Percentiles rank a stretch among this genome's conserved stretches.
Evolutionary conservation across 1,139 yeast species (phyloP).

Genomic region (Suzukiozyma palmioleophila): DNA sequence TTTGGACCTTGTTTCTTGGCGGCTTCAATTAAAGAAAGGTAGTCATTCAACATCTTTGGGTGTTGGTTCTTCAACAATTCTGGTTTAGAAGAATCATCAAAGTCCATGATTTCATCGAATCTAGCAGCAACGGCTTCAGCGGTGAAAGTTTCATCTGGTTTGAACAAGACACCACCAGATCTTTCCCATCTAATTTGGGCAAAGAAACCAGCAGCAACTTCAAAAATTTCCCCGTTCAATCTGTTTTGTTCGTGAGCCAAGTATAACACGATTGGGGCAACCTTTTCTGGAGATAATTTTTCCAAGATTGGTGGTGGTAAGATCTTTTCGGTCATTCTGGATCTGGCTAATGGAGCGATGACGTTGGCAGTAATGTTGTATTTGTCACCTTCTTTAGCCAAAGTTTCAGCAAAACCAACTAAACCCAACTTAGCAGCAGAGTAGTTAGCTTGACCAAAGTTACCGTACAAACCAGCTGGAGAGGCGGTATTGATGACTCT

Average conservation of each 20-base stretch:
- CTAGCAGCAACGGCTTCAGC: slow-evolving; percentile 79
- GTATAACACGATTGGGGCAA: slow-evolving; percentile 85
- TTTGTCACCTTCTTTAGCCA: slow-evolving; percentile 89
- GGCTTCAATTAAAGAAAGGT: slow-evolving; percentile 47
- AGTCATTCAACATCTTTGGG: slow-evolving; percentile 64
- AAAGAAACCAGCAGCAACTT: slow-evolving; percentile 91
- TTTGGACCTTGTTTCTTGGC: slow-evolving; percentile 55
- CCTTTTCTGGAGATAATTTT: slow-evolving; percentile 78
- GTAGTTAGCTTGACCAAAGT: slow-evolving; percentile 95
- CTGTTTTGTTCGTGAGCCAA: slow-evolving; percentile 65
- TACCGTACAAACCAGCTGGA: slow-evolving; percentile 95
- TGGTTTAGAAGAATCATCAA: slow-evolving; percentile 50
- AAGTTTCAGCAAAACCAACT: slow-evolving; percentile 88
- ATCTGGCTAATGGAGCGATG: slow-evolving; percentile 92
- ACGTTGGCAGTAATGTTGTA: slow-evolving; percentile 81
- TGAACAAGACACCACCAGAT: slow-evolving; percentile 79
- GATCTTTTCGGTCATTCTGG: slow-evolving; percentile 91
- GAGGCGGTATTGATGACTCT: slow-evolving; percentile 89
- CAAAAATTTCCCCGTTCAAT: slow-evolving; percentile 71
- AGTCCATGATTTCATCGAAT: slow-evolving; percentile 62
- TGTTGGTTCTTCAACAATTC: slow-evolving; percentile 54
- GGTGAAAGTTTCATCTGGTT: slow-evolving; percentile 71
- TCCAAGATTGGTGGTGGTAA: slow-evolving; percentile 83
- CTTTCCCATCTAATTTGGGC: slow-evolving; percentile 96
- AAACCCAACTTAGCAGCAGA: slow-evolving; percentile 90